Evolutionary conservation across 2,329 filamentous ascomycete species (phyloP).

Genomic region (Lecanicillium sp.): DNA sequence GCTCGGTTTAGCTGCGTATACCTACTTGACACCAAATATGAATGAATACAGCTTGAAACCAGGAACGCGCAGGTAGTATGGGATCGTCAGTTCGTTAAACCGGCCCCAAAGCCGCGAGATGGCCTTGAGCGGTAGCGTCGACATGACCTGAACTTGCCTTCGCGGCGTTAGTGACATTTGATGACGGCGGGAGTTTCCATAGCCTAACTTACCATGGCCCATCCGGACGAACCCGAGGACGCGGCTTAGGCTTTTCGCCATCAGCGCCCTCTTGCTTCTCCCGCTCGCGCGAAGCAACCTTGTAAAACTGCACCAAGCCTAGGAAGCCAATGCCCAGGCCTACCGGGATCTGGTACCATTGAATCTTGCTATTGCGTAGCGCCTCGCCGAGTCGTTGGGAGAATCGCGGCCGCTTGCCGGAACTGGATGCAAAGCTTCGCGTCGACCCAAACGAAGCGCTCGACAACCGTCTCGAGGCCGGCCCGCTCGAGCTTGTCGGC

Average conservation of each 20-base stretch:
- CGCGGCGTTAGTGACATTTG: neutral
- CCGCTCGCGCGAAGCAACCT: slow-evolving; percentile 52
- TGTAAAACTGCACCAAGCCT: slow-evolving; percentile 77
- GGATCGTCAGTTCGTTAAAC: slow-evolving; percentile 85
- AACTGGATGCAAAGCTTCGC: slow-evolving; percentile 25
- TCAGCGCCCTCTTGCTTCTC: slow-evolving; percentile 37
- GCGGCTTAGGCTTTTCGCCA: slow-evolving; percentile 39
- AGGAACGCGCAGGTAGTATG: slow-evolving; percentile 78
- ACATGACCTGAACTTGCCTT: slow-evolving; percentile 87
- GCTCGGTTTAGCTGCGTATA: neutral
- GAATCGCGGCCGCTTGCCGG: slow-evolving; percentile 40
- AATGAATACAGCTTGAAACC: slow-evolving; percentile 89
- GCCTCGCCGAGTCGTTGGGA: slow-evolving; percentile 43
- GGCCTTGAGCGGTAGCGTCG: slow-evolving; percentile 82
- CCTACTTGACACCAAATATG: slow-evolving; percentile 77
- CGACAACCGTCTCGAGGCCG: slow-evolving; percentile 15
- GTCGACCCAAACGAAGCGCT: slow-evolving; percentile 11
- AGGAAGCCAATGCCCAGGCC: slow-evolving; percentile 79
- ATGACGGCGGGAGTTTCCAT: neutral
- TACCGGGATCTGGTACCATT: slow-evolving; percentile 88
- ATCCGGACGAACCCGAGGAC: slow-evolving; percentile 62
- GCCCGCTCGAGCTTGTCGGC: slow-evolving; percentile 12
- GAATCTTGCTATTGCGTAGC: slow-evolving; percentile 49
- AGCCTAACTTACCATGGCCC: slow-evolving; percentile 62
- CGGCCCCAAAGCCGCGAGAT: slow-evolving; percentile 82